Evolutionary conservation across 352 stramenopile genomes (phyloP).

Genomic region (Phytophthora fragariae): DNA sequence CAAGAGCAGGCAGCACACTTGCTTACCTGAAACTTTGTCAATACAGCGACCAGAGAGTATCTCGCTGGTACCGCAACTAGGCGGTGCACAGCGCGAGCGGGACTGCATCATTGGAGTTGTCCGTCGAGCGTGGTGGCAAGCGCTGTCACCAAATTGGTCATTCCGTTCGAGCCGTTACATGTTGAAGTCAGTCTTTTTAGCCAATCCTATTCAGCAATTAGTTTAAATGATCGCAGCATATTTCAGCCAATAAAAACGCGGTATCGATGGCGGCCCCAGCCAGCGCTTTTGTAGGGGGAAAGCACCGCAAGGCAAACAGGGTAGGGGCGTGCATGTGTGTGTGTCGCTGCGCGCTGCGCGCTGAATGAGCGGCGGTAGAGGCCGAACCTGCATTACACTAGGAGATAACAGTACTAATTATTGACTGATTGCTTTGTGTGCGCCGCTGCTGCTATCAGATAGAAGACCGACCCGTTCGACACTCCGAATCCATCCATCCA

Average conservation of each 20-base stretch:
- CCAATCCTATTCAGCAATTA: conserved; percentile 29
- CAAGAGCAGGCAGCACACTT: neutral
- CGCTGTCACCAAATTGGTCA: conserved; percentile 13
- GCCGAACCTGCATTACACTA: too few species aligned
- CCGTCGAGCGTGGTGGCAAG: neutral
- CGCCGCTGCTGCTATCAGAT: conserved; percentile 6
- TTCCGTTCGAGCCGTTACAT: conserved; percentile 27
- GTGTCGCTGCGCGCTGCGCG: too few species aligned
- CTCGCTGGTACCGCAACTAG: neutral
- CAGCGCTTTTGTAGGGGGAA: conserved; percentile 40
- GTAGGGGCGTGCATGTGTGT: neutral
- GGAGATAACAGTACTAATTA: neutral
- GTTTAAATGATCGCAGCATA: conserved; percentile 27
- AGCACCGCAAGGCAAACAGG: conserved; percentile 7
- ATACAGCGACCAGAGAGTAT: neutral
- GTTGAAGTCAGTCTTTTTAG: conserved; percentile 34
- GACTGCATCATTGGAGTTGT: conserved; percentile 16
- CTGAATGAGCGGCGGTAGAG: neutral
- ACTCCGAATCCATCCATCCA: conserved; percentile 31
- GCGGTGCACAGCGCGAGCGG: neutral
- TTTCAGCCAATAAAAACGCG: neutral
- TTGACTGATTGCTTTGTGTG: conserved; percentile 1
- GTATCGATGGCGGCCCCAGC: conserved; percentile 4
- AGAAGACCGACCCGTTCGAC: conserved; percentile 17
- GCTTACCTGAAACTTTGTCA: neutral